Conservation (phyloP, 306 rosid genomes). For the Castanea mollissima region DNA sequence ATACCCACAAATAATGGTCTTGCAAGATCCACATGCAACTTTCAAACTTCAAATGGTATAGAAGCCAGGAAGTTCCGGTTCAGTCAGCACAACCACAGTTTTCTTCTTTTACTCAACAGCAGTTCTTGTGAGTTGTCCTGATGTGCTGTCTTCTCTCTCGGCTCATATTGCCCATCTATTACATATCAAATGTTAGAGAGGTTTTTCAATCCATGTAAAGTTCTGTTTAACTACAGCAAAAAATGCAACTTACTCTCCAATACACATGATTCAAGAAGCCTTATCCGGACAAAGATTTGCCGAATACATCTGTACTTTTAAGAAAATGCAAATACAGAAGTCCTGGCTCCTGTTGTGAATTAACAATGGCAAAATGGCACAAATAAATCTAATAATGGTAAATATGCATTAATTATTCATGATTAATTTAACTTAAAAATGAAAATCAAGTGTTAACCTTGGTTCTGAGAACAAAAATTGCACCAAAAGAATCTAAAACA, state of each 20-base stretch:
- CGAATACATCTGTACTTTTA: not conserved
- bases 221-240: not conserved
- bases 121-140: not conserved
- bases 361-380: not conserved
- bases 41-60: not conserved
- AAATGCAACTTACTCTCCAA: not conserved
- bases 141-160: not conserved
- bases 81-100: not conserved
- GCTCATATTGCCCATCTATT: not conserved
- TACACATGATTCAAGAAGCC: not conserved
- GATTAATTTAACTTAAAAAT: not conserved
- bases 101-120: not conserved
- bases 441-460: not conserved
- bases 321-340: not conserved
- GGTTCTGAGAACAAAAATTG: not conserved
- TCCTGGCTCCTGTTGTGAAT: not conserved
- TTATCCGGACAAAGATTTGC: not conserved
- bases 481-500: not conserved
- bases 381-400: not conserved
- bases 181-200: not conserved
- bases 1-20: not conserved
- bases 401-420: not conserved
- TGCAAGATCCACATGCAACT: not conserved
- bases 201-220: not conserved
- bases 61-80: not conserved